Evolutionary conservation across 345 rosid genomes (phyloP).

Genomic region (Rhodamnia rubescens): DNA sequence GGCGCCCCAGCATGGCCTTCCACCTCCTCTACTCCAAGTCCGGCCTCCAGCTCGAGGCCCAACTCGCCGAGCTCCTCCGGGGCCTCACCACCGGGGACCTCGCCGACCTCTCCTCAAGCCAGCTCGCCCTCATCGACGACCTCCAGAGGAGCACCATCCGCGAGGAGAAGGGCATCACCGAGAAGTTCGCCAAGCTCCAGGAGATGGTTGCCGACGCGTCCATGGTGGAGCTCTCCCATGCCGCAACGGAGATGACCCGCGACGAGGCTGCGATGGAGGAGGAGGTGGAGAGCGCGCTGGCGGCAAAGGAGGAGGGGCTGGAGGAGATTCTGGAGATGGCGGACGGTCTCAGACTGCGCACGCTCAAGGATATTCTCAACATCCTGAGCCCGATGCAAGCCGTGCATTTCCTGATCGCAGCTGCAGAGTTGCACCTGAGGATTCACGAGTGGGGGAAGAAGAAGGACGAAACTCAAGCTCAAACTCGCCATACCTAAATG

Average conservation of each 20-base stretch:
- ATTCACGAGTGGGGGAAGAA: constrained; percentile 36
- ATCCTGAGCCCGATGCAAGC: constrained; percentile 21
- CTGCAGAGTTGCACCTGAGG: constrained; percentile 33
- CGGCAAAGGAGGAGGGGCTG: constrained; percentile 11
- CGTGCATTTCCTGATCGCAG: constrained; percentile 37
- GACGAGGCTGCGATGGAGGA: neutral
- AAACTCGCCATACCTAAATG: neutral
- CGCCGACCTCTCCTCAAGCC: constrained; percentile 20
- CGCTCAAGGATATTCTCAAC: constrained; percentile 14
- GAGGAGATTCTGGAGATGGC: constrained; percentile 16
- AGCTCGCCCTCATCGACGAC: constrained; percentile 21
- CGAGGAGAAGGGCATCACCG: constrained; percentile 26
- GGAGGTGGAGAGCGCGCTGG: constrained; percentile 10
- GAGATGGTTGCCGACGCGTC: constrained; percentile 29
- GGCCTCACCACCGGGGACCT: constrained; percentile 29
- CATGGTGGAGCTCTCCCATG: constrained; percentile 34
- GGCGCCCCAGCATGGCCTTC: constrained; percentile 43
- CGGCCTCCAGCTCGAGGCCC: constrained; percentile 27
- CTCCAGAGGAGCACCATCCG: constrained; percentile 9
- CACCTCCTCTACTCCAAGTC: constrained; percentile 42
- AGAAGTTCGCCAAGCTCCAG: constrained; percentile 28
- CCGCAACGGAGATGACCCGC: constrained; percentile 9
- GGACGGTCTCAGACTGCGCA: constrained; percentile 31
- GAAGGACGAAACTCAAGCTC: constrained; percentile 4
- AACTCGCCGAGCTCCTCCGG: constrained; percentile 7